Base-by-base conservation (phyloP, 108 stramenopile genomes). In the Fragilaria crotonensis region DNA sequence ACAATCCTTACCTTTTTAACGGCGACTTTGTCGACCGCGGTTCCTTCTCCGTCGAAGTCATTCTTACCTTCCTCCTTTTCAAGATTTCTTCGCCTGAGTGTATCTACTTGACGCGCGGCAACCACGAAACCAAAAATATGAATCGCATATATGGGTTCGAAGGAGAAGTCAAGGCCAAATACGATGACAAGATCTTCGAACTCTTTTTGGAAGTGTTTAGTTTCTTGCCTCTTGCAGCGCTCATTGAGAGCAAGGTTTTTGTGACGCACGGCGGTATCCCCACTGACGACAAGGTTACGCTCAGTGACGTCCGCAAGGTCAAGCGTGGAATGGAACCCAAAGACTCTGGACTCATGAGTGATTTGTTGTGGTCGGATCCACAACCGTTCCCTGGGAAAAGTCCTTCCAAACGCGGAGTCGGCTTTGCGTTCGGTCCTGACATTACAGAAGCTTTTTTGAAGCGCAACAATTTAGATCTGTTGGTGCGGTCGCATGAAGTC, bases 81-180 rank as follows among this genome's bases (percentile, higher is more conserved):
- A 96, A 97, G 69, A 54, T 97, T 26, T 72, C 80, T 23, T 72
- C 78, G 57, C 97, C 97, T 3, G 64, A 64, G 21, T 81, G 83
- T 58, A 89, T 99, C 27, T 77, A 84, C 64, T 60, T 99, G 60
- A 84, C 76, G 19, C 60, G 98, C 23, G 97, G 98, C 0, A 99
- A 99, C 75, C 98, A 99, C 72, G 98, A 99, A 72, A 97, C 95
- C 47, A 93, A 93, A 73, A 96, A 96, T 66, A 98, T 99, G 97
- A 97, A 96, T 75, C 89, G 93, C 62, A 94, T 98, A 45, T 99
- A 99, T 69, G 98, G 98, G 20, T 97, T 98, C 67, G 96, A 97
- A 64, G 98, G 98, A 25, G 98, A 99, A 73, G 95, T 95, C 41
- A 95, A 85, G 75, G 89, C 93, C 66, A 99, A 99, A 76, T 97